Evolutionary conservation across 2,329 filamentous ascomycete species (phyloP).

Genomic region (Gaeumannomyces tritici): DNA sequence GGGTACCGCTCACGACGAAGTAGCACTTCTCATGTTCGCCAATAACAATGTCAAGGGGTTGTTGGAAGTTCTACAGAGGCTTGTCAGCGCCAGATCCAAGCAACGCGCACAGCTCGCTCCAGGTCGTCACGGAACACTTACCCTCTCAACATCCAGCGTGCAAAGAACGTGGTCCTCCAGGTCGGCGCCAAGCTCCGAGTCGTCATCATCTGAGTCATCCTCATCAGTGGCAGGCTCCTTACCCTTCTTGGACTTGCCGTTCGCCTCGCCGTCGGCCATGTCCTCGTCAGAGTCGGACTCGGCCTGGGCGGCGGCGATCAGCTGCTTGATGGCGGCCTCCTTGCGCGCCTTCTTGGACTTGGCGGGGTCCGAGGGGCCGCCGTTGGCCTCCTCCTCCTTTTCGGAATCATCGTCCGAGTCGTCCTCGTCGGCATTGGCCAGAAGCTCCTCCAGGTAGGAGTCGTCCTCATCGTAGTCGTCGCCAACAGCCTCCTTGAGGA

Average conservation of each 20-base stretch:
- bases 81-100: conserved; percentile 15
- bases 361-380: conserved; percentile 81
- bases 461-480: conserved; percentile 53
- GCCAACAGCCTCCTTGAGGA: conserved; percentile 54
- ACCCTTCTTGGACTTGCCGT: conserved; percentile 53
- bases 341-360: conserved; percentile 84
- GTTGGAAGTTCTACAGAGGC: conserved; percentile 73
- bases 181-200: conserved; percentile 53
- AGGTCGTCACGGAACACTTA: conserved; percentile 32
- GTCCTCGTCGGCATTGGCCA: conserved; percentile 40
- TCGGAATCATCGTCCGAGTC: conserved; percentile 29
- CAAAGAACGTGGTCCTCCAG: conserved; percentile 89
- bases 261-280: conserved; percentile 60
- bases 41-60: conserved; percentile 87
- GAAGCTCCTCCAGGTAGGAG: conserved; percentile 42
- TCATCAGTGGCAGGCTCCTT: conserved; percentile 57
- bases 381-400: conserved; percentile 62
- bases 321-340: conserved; percentile 66
- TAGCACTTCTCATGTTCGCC: conserved; percentile 81
- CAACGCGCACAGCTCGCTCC: neutral
- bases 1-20: conserved; percentile 84
- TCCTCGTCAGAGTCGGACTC: conserved; percentile 57
- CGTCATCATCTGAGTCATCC: conserved; percentile 46
- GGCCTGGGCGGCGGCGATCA: conserved; percentile 57
- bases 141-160: conserved; percentile 87